phyloP scores from a whole-genome alignment of 1,284 basidiomycete genomes.

The Neonothopanus nambi region DNA sequence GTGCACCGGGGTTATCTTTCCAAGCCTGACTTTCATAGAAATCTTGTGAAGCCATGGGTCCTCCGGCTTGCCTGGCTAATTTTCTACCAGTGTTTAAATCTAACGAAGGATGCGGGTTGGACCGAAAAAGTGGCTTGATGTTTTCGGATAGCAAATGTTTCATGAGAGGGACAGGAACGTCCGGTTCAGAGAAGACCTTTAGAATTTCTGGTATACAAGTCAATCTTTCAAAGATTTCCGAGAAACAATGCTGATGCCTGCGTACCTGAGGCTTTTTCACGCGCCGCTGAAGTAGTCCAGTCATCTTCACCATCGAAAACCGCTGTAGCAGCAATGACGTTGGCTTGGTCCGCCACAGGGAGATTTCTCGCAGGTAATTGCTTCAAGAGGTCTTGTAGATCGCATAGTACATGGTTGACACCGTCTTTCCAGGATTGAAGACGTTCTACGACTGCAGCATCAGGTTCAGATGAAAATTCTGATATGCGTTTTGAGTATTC shows the following conservation, averaged over 20 bases:
- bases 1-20: slow-evolving; percentile 59
- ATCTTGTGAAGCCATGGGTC: slow-evolving; percentile 60
- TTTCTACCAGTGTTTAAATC: slow-evolving; percentile 66
- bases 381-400: slow-evolving; percentile 31
- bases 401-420: slow-evolving; percentile 28
- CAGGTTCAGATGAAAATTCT: slow-evolving; percentile 25
- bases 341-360: slow-evolving; percentile 36
- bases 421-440: slow-evolving; percentile 43
- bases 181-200: slow-evolving; percentile 29
- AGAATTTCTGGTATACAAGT: slow-evolving; percentile 34
- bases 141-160: slow-evolving; percentile 46
- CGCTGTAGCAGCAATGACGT: slow-evolving; percentile 39
- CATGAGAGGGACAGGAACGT: slow-evolving; percentile 37
- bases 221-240: slow-evolving; percentile 17
- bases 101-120: slow-evolving; percentile 68
- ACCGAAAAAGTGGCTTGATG: slow-evolving; percentile 62
- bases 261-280: slow-evolving; percentile 37
- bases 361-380: slow-evolving; percentile 22
- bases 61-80: slow-evolving; percentile 60
- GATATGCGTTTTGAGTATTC: slow-evolving; percentile 37
- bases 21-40: slow-evolving; percentile 71
- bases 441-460: slow-evolving; percentile 21
- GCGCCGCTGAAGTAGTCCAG: slow-evolving; percentile 40
- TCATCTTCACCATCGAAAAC: slow-evolving; percentile 39
- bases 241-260: slow-evolving; percentile 13